Conservation (phyloP, 1,139 yeast species). For the Ashbya aceris region DNA sequence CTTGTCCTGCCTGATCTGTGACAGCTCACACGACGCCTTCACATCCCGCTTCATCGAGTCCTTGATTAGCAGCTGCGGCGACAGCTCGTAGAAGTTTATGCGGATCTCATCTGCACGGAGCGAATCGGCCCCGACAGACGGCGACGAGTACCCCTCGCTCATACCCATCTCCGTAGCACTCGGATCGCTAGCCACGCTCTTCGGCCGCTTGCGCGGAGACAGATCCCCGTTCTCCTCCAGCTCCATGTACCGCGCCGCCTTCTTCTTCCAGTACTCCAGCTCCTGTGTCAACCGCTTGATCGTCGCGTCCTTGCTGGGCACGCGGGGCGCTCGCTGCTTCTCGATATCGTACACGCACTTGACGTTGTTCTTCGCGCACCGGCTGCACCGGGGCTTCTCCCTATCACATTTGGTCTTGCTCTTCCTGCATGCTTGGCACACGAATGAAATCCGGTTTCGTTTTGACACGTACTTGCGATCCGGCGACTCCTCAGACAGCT, state of each 20-base stretch:
- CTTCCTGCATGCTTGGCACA: constrained; percentile 27
- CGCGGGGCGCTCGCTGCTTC: constrained; percentile 25
- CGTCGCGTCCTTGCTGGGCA: constrained; percentile 26
- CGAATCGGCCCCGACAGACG: background rate
- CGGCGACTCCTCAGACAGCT: constrained; percentile 3
- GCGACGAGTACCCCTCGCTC: background rate
- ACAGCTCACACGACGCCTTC: constrained; percentile 26
- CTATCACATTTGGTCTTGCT: constrained; percentile 29
- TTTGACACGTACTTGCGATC: constrained; percentile 6
- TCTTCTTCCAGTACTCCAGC: constrained; percentile 25
- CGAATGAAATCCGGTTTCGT: constrained; percentile 28
- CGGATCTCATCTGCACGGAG: constrained; percentile 9
- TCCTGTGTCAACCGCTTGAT: constrained; percentile 26
- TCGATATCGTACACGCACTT: constrained; percentile 27
- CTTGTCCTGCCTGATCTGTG: constrained; percentile 23
- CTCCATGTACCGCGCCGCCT: constrained; percentile 13
- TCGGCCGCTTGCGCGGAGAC: background rate
- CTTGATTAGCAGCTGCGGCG: constrained; percentile 24
- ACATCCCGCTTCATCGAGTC: constrained; percentile 26
- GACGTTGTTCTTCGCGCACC: constrained; percentile 23
- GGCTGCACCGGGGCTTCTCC: constrained; percentile 25
- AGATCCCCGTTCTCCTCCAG: constrained; percentile 4
- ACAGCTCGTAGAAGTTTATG: constrained; percentile 18
- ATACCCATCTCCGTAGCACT: background rate
- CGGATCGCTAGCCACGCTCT: background rate